Base-by-base conservation (phyloP, 225 moss, liverwort and hornwort genomes). In the Ulota crispa region DNA sequence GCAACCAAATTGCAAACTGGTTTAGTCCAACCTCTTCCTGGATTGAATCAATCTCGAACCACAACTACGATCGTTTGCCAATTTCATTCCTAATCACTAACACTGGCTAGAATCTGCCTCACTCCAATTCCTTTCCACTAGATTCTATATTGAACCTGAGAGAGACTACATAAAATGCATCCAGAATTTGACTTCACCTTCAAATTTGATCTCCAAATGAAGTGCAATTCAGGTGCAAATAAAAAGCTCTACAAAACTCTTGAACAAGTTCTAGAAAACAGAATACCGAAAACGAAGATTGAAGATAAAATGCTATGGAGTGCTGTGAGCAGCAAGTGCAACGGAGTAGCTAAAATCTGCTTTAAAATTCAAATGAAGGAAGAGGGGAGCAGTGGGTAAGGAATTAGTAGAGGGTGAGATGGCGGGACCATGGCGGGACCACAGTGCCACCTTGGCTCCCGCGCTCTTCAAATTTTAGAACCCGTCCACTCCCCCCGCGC, bases 341-440 rank as follows among this genome's bases (percentile, higher is more conserved):
- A 2, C 3, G 18, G 1, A 7, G 16, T 13, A 30, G n/a, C 19
- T 37, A 23, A 9, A 32, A 15, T 8, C 18, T 24, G 23, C 23
- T 10, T 1, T 1, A 9, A 66, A 66, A 54, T 54, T 72, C 39
- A 3, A 18, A 16, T 3, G 23, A 30, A 4, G 55, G 10, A 8
- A 30, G 9, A 7, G 26, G 1, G 37, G 0, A 64, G 42, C 62
- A 42, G 64, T 30, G 47, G 19, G 42, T 37, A 32, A 55, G 9
- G 39, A 26, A 32, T 18, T 6, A n/a, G 4, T 3, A 12, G 55
- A 36, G 41, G 9, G 4, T 77, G 82, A 82, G 81, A 64, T 79
- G 87, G 84, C 79, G 84, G 79, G 84, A 85, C 71, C 82, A 64
- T 79, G 87, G 84, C 79, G 87, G 82, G 84, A 85, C 71, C 82